A percentile compares a stretch with the other conserved stretches of the same genome.
These are phyloP conservation scores for Wickerhamiella brachini DNA, from an alignment of 805 yeast genomes.

Conservation along the genomic window DNA sequence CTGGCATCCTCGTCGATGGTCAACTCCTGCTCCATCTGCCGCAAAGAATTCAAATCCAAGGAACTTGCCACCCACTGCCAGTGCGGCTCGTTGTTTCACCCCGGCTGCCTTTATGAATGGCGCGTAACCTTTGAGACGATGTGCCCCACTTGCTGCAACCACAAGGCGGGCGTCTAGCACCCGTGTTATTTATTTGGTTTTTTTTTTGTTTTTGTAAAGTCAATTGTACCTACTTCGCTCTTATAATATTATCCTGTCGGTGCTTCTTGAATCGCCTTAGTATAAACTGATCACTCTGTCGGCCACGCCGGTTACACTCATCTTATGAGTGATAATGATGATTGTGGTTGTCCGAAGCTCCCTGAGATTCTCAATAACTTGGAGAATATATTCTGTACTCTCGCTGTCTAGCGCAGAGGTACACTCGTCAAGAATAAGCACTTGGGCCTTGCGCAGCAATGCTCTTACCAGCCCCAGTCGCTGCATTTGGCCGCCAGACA, in stretches of 20 bases:
- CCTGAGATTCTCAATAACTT: slow-evolving; percentile 31
- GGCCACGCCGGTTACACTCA: slow-evolving; percentile 48
- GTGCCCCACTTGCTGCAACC: neutral
- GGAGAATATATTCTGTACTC: slow-evolving; percentile 37
- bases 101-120: neutral
- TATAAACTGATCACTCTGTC: slow-evolving; percentile 30
- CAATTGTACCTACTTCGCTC: neutral
- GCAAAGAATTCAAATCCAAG: neutral
- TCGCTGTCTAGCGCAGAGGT: slow-evolving; percentile 74
- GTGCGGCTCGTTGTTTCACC: neutral
- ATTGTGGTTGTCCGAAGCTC: slow-evolving; percentile 31
- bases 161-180: neutral
- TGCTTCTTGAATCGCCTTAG: too few relatives aligned
- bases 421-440: slow-evolving; percentile 69
- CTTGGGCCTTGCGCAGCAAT: slow-evolving; percentile 47
- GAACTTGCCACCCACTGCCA: neutral
- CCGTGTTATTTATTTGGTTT: neutral
- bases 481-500: slow-evolving; percentile 90
- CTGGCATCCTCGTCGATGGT: neutral
- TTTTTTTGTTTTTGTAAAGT: neutral
- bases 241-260: too few relatives aligned
- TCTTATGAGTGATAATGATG: slow-evolving; percentile 61
- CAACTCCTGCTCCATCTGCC: neutral
- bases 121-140: neutral
- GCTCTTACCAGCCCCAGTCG: slow-evolving; percentile 77